phyloP scores from a whole-genome alignment of 2,329 filamentous ascomycete genomes.

The Cryphonectria japonica region DNA sequence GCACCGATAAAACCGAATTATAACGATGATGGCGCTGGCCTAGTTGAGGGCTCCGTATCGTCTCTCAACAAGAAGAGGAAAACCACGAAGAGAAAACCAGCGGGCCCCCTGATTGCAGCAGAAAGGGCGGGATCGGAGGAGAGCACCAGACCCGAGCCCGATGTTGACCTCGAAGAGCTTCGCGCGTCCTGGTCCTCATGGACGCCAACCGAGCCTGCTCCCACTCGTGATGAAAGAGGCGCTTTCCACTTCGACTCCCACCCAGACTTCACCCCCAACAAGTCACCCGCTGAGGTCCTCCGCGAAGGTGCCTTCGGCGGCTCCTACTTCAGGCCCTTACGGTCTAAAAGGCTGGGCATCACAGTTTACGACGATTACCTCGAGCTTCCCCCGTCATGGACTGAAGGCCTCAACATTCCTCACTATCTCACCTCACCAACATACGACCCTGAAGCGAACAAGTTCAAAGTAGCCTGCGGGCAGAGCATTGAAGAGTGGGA shows the following conservation, averaged over 20 bases:
- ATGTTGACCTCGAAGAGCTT: constrained; percentile 31
- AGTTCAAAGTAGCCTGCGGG: constrained; percentile 55
- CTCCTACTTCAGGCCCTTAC: constrained; percentile 53
- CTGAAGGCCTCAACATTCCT: constrained; percentile 42
- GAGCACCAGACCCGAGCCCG: neutral
- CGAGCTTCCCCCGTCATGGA: constrained; percentile 51
- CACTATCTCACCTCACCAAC: constrained; percentile 44
- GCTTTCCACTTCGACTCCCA: constrained; percentile 51
- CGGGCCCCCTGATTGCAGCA: neutral
- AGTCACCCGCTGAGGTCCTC: constrained; percentile 55
- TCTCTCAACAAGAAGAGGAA: neutral
- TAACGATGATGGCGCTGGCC: constrained; percentile 39
- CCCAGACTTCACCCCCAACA: constrained; percentile 54
- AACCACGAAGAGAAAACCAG: neutral
- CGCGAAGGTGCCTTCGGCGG: constrained; percentile 58
- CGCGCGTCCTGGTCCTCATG: constrained; percentile 48
- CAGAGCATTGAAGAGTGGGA: constrained; percentile 61
- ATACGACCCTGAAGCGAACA: constrained; percentile 55
- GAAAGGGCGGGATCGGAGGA: neutral
- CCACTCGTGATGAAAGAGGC: constrained; percentile 46
- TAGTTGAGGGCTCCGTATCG: neutral
- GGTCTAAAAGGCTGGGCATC: constrained; percentile 46
- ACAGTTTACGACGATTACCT: constrained; percentile 51
- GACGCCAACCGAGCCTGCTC: constrained; percentile 43
- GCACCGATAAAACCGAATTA: constrained; percentile 41